Evolutionary conservation across 805 yeast genomes (phyloP).

Genomic region (Lipomyces yamadae): DNA sequence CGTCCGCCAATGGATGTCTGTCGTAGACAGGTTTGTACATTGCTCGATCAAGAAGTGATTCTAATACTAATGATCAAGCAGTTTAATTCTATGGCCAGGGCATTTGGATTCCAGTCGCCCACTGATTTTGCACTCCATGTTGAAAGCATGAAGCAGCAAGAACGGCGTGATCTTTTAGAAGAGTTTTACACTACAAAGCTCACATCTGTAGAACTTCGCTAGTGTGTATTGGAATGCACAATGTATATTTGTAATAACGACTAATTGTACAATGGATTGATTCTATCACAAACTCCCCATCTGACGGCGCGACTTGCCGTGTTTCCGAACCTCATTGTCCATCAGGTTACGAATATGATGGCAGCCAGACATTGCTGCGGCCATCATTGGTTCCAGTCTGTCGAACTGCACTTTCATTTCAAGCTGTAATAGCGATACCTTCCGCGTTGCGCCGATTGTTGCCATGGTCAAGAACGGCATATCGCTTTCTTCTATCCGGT

Average conservation of each 20-base stretch:
- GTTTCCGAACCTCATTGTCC: conserved; percentile 82
- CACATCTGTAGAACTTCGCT: not conserved
- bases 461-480: conserved; percentile 83
- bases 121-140: conserved; percentile 28
- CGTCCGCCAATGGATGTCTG: conserved; percentile 28
- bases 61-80: not conserved
- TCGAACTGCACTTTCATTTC: conserved; percentile 89
- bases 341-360: conserved; percentile 79
- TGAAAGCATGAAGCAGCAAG: conserved; percentile 14
- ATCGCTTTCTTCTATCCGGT: conserved; percentile 80
- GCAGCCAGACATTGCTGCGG: conserved; percentile 85
- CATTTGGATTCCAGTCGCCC: conserved; percentile 18
- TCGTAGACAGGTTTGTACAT: conserved; percentile 15
- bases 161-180: conserved; percentile 16
- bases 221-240: not conserved
- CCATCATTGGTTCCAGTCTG: conserved; percentile 71
- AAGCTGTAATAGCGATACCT: conserved; percentile 71
- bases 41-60: not conserved
- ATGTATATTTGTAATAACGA: not conserved
- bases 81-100: conserved; percentile 28
- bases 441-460: conserved; percentile 79
- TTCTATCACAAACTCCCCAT: not conserved
- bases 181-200: conserved; percentile 20
- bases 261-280: not conserved
- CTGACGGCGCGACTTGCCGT: conserved; percentile 64